A percentile compares a stretch with the other conserved stretches of the same genome.
Conservation (phyloP, 108 stramenopile species). For the Bacterosira constricta region DNA sequence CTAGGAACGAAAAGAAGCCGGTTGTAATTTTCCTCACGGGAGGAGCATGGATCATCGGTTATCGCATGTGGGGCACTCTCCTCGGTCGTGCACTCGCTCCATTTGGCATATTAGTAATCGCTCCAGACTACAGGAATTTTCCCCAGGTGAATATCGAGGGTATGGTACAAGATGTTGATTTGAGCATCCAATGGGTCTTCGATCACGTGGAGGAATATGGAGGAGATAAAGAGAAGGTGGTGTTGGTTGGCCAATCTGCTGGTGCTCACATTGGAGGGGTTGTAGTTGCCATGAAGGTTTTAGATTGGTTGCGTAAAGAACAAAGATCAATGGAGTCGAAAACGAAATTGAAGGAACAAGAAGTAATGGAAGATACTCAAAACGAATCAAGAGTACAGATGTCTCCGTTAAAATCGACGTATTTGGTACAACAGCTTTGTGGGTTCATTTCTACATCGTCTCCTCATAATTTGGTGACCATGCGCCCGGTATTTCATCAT, state of each 20-base stretch:
- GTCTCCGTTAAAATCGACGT: slow-evolving; percentile 16
- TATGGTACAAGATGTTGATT: slow-evolving; percentile 72
- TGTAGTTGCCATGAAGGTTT: slow-evolving; percentile 40
- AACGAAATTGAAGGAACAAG: neutral
- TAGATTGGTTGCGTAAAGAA: slow-evolving; percentile 22
- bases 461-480: slow-evolving; percentile 53
- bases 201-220: slow-evolving; percentile 57
- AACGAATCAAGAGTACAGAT: slow-evolving; percentile 2
- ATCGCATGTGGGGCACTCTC: slow-evolving; percentile 82
- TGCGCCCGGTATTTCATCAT: slow-evolving; percentile 46
- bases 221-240: slow-evolving; percentile 59
- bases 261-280: slow-evolving; percentile 67
- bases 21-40: slow-evolving; percentile 71
- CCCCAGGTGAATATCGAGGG: slow-evolving; percentile 52
- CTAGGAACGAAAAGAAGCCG: slow-evolving; percentile 22
- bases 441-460: slow-evolving; percentile 59
- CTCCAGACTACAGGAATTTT: slow-evolving; percentile 78
- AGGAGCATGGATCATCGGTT: slow-evolving; percentile 84
- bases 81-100: slow-evolving; percentile 55
- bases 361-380: neutral
- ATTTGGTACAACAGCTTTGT: slow-evolving; percentile 26
- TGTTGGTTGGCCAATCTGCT: slow-evolving; percentile 72
- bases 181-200: slow-evolving; percentile 63
- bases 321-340: neutral
- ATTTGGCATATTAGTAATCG: slow-evolving; percentile 60